phyloP scores from a whole-genome alignment of 306 rosid genomes.

The Fragaria iinumae region DNA sequence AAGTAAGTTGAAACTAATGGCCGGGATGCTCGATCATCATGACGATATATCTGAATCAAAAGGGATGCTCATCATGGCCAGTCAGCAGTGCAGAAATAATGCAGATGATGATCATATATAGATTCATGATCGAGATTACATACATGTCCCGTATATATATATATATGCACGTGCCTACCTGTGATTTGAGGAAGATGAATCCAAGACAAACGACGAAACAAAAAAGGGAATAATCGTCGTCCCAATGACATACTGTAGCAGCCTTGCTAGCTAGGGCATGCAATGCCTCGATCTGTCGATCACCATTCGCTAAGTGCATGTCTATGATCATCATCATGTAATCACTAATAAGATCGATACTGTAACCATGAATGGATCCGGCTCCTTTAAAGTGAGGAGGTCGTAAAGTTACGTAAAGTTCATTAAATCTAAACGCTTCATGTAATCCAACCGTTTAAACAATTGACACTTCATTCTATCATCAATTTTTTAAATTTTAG shows the following conservation, averaged over 20 bases:
- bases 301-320: slow-evolving; percentile 19
- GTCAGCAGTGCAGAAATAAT: neutral
- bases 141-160: slow-evolving; percentile 16
- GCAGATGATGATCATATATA: neutral
- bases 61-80: neutral
- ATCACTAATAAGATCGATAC: neutral
- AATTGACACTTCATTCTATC: too few relatives aligned
- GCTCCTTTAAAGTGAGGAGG: too few relatives aligned
- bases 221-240: slow-evolving; percentile 69
- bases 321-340: slow-evolving; percentile 5
- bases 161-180: slow-evolving; percentile 45
- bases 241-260: slow-evolving; percentile 24
- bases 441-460: too few relatives aligned
- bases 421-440: too few relatives aligned
- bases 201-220: slow-evolving; percentile 61
- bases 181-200: slow-evolving; percentile 36
- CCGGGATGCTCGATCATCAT: neutral
- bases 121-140: neutral
- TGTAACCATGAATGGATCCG: neutral
- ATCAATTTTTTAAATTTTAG: too few relatives aligned
- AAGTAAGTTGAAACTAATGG: neutral
- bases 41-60: neutral
- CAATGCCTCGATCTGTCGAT: neutral
- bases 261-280: neutral
- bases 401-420: too few relatives aligned